Evolutionary conservation across 495 filamentous ascomycete species (phyloP), one percentile per base, ranked within the genome.

Genomic region (Aspergillus heteromorphus): DNA sequence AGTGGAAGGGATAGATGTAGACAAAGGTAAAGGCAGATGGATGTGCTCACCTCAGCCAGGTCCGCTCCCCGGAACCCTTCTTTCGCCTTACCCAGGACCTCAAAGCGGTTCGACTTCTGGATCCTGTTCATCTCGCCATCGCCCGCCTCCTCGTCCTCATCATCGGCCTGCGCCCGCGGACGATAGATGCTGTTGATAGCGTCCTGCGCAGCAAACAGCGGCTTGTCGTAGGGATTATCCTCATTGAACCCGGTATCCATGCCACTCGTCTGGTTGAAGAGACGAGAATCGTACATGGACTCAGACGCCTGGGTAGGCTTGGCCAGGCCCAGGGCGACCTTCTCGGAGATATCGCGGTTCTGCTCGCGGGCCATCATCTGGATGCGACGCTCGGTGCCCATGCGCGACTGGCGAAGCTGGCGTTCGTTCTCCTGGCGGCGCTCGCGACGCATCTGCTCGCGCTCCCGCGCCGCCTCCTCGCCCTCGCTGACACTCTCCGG

Each of bases 191-290:
- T 91, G 70, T 82, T 91, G 60, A 96, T 91, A 4, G 92, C 95
- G 66, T 99, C 92, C 72, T 96, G 91, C 49, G 92, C 93, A 10
- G 92, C 91, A 68, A 99, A 99, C 16, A 99, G 74, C 48, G 95
- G 93, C 69, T 96, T 97, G 71, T 97, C 95, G 75, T 97, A 99
- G 1, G 84, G 84, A 61, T 99, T 91, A 67, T 99, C 95, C 69
- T 99, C 93, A 67, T 99, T 99, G 79, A 96, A 92, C 18, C 93
- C 95, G 29, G 80, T 66, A 58, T 86, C 83, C 71, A 99, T 93
- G 11, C 92, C 95, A 61, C 85, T 88, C 17, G 83, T 87, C 73
- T 95, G 91, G 71, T 97, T 96, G 73, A 99, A 99, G 38, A 99
- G 73, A 45, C 93, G 82, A 3, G 89, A 95, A 71, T 99, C 93